Percentiles rank a stretch among this genome's conserved stretches.
Conservation (phyloP, 768 basidiomycete species). For the Naganishia onofrii region DNA sequence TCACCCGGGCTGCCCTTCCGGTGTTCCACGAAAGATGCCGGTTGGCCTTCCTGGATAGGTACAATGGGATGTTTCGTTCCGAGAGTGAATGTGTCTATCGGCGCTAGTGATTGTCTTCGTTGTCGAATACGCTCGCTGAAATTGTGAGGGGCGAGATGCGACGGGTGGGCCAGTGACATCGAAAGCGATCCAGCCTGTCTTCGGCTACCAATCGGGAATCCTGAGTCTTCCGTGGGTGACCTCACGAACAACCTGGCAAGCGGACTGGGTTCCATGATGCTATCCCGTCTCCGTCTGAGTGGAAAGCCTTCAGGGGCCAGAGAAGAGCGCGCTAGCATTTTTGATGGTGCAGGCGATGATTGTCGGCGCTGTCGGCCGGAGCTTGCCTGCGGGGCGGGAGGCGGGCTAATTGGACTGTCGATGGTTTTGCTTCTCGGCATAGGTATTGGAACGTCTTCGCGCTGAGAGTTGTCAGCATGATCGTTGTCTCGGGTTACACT, state of each 20-base stretch:
- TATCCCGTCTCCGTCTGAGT: slow-evolving; percentile 38
- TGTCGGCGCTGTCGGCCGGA: slow-evolving; percentile 25
- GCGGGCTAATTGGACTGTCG: not conserved
- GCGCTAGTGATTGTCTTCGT: not conserved
- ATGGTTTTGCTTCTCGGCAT: slow-evolving; percentile 20
- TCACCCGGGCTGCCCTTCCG: not conserved
- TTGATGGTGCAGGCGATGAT: slow-evolving; percentile 4
- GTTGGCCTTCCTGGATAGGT: slow-evolving; percentile 20
- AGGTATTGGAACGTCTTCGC: not conserved
- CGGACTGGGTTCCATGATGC: slow-evolving; percentile 48
- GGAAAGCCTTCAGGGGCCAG: slow-evolving; percentile 16
- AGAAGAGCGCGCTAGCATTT: slow-evolving; percentile 14
- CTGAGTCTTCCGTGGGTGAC: slow-evolving; percentile 31
- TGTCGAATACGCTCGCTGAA: not conserved
- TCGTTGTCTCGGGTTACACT: not conserved
- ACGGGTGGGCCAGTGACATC: slow-evolving; percentile 31
- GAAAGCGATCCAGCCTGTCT: slow-evolving; percentile 20
- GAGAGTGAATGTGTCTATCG: slow-evolving; percentile 25
- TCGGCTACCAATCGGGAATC: slow-evolving; percentile 23
- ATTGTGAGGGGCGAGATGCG: not conserved
- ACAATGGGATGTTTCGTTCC: slow-evolving; percentile 6
- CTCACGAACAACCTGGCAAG: slow-evolving; percentile 47
- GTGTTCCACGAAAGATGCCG: not conserved
- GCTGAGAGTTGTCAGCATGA: not conserved
- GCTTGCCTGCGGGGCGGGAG: slow-evolving; percentile 25